Percentiles rank a stretch among this genome's conserved stretches.
phyloP scores from a whole-genome alignment of 2,329 filamentous ascomycete genomes.

The Pseudohalonectria lignicola region DNA sequence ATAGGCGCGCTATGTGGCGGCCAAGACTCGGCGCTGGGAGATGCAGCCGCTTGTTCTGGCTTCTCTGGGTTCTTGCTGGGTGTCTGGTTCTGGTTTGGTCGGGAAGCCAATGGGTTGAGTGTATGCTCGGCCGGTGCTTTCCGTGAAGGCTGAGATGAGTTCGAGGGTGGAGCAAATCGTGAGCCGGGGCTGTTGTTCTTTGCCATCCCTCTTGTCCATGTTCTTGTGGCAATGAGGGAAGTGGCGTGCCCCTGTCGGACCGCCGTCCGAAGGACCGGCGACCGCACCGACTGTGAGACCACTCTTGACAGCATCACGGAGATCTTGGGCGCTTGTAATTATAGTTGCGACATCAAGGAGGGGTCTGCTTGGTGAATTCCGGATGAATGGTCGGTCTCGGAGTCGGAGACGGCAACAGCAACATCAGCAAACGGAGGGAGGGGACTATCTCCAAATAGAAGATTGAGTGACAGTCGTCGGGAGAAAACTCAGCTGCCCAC shows the following conservation, averaged over 20 bases:
- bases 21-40: not conserved
- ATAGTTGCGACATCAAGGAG: not conserved
- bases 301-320: conserved; percentile 1
- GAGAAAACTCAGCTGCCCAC: too few relatives aligned
- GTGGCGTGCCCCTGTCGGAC: not conserved
- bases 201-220: conserved; percentile 2
- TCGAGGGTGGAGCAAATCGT: not conserved
- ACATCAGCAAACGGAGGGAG: too few relatives aligned
- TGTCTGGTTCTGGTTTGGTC: not conserved
- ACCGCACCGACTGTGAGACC: conserved; percentile 1
- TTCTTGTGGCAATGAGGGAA: not conserved
- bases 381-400: too few relatives aligned
- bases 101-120: too few relatives aligned
- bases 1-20: too few relatives aligned
- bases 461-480: too few relatives aligned
- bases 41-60: not conserved
- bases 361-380: too few relatives aligned
- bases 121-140: too few relatives aligned
- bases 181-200: conserved; percentile 1
- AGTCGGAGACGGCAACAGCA: too few relatives aligned
- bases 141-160: not conserved
- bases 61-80: not conserved
- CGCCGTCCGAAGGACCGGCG: not conserved
- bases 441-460: too few relatives aligned
- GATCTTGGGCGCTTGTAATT: not conserved